Evolutionary conservation across 768 basidiomycete species (phyloP), one percentile per base, ranked within the genome.

Genomic region (Hemileccinum rubropunctum): DNA sequence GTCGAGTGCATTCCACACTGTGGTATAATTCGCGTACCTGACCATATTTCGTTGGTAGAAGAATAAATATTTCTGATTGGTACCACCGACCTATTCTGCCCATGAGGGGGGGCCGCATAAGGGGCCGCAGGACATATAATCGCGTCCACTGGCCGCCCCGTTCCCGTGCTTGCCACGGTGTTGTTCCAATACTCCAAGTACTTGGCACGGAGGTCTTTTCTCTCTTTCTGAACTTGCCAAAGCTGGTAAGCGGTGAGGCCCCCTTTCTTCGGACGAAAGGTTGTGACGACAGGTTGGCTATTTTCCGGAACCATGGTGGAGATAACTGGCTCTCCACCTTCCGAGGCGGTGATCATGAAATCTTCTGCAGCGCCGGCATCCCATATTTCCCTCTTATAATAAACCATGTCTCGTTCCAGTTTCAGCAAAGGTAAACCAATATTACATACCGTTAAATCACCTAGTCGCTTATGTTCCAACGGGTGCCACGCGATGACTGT

Each of bases 141-240:
- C 2, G 84, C 88, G 60, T 91, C 90, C 6, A 91, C 77, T 5
- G 87, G 84, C 2, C 90, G 69, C 2, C 84, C 86, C 0, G 86
- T 91, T 0, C 78, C 79, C 0, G 87, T 90, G 13, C 57, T 41
- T 0, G 47, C 53, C 10, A 57, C 67, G 0, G 82, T 84, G 5
- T 66, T 71, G 44, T 82, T 75, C 88, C 87, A 90, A 42, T 79
- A 67, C 41, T 82, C 76, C 40, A 86, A 65, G 59, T 88, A 81
- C 42, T 75, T 72, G 55, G 80, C 71, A 21, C 84, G 76, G 27
- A 85, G 54, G 11, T 73, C 71, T 5, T 65, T 67, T 57, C 20
- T 53, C n/a, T 62, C 59, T 57, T 77, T 81, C 21, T 87, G 84
- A 8, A 81, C 37, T 58, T 86, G 80, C 87, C 87, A 91, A 17